These are phyloP conservation scores for Pythium diclinum DNA, from an alignment of 352 stramenopile genomes.

Conservation along the genomic window DNA sequence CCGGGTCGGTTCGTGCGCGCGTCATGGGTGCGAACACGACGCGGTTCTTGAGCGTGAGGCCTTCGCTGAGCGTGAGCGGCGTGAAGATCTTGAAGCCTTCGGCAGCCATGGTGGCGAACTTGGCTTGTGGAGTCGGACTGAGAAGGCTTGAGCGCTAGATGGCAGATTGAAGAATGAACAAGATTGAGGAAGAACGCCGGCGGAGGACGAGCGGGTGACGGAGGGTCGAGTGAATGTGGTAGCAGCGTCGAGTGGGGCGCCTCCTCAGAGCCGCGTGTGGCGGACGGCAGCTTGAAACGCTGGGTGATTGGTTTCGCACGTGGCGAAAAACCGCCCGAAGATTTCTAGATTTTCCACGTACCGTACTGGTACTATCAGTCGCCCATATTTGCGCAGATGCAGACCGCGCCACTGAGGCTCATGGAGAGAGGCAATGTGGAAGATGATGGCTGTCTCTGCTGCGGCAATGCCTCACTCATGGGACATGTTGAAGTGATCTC, in stretches of 20 bases:
- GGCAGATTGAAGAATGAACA: background rate
- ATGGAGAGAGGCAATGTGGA: too few species aligned
- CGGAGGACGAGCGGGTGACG: too few species aligned
- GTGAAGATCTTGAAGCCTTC: conserved; percentile 13
- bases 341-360: background rate
- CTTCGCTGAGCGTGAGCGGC: conserved; percentile 8
- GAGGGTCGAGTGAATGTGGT: background rate
- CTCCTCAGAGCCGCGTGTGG: background rate
- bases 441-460: too few species aligned
- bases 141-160: background rate
- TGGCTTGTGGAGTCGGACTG: background rate
- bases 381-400: too few species aligned
- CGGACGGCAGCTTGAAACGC: background rate
- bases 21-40: conserved; percentile 34
- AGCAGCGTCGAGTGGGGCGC: background rate
- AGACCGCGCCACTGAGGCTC: too few species aligned
- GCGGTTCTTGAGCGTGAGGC: conserved; percentile 26
- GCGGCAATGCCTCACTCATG: too few species aligned
- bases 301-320: background rate
- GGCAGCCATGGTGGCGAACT: background rate
- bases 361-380: too few species aligned
- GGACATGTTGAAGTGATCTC: too few species aligned
- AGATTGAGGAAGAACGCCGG: background rate
- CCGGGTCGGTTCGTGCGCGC: conserved; percentile 4
- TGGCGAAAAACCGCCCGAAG: background rate